Percentiles rank a stretch among this genome's conserved stretches.
Conservation (phyloP, 495 filamentous ascomycete species). For the Beverwykella pulmonaria region DNA sequence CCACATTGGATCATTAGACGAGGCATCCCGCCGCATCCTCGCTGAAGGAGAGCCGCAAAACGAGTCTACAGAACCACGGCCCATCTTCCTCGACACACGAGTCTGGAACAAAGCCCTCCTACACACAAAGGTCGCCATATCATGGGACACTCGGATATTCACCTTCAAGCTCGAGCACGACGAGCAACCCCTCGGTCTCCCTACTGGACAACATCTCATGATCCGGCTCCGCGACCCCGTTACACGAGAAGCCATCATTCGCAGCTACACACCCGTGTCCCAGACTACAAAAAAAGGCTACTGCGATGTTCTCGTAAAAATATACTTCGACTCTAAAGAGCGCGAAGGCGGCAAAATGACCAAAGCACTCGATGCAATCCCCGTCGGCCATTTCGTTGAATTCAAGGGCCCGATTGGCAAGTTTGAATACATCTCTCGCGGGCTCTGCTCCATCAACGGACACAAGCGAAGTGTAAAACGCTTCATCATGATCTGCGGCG, state of each 20-base stretch:
- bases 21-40: constrained; percentile 58
- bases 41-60: constrained; percentile 43
- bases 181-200: constrained; percentile 73
- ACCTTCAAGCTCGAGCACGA: constrained; percentile 76
- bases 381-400: constrained; percentile 70
- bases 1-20: constrained; percentile 78
- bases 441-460: constrained; percentile 65
- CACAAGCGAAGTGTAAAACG: constrained; percentile 60
- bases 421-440: constrained; percentile 76
- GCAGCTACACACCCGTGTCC: constrained; percentile 88
- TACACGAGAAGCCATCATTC: constrained; percentile 72
- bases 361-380: constrained; percentile 71
- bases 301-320: constrained; percentile 78
- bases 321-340: constrained; percentile 70
- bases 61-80: constrained; percentile 49
- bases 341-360: constrained; percentile 81
- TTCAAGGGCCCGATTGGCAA: constrained; percentile 92
- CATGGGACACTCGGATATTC: constrained; percentile 83
- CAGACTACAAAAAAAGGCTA: constrained; percentile 61
- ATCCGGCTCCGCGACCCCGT: constrained; percentile 74
- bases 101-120: constrained; percentile 73
- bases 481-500: constrained; percentile 90
- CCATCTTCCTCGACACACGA: constrained; percentile 70
- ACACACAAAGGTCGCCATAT: constrained; percentile 64
- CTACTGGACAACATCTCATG: constrained; percentile 88